Conservation (phyloP, 495 filamentous ascomycete species). For the Penicillium arizonense region DNA sequence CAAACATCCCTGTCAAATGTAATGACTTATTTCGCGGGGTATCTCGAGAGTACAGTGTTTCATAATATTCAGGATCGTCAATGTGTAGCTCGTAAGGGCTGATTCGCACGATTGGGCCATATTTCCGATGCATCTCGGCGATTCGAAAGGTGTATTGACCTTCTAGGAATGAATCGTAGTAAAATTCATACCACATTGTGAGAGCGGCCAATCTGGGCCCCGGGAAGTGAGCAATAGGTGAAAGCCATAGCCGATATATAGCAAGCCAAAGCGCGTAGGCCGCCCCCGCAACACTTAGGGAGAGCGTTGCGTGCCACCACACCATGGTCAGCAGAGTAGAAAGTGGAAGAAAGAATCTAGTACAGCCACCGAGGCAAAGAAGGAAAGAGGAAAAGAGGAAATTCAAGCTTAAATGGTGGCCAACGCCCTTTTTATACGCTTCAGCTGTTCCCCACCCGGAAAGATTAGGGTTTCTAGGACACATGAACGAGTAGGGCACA, state of each 20-base stretch:
- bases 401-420: no score
- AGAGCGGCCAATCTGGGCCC: conserved; percentile 47
- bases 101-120: conserved; percentile 61
- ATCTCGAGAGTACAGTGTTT: conserved; percentile 43
- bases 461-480: no score
- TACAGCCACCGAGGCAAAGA: no score
- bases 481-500: no score
- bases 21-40: conserved; percentile 27
- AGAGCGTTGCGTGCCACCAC: conserved; percentile 2
- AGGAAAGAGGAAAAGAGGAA: no score
- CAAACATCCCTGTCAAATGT: conserved; percentile 29
- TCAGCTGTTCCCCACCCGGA: no score
- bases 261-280: conserved; percentile 6
- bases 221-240: conserved; percentile 45
- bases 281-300: not conserved
- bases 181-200: conserved; percentile 48
- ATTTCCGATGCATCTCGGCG: conserved; percentile 43
- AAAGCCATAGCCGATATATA: conserved; percentile 38
- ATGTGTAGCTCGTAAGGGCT: conserved; percentile 56
- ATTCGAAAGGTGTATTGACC: conserved; percentile 43
- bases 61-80: conserved; percentile 51
- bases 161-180: conserved; percentile 38
- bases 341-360: no score
- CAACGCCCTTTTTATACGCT: no score
- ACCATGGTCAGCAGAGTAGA: not conserved